These are phyloP conservation scores for Picea sitchensis DNA, from an alignment of 75 land plant genomes.

Conservation along the genomic window DNA sequence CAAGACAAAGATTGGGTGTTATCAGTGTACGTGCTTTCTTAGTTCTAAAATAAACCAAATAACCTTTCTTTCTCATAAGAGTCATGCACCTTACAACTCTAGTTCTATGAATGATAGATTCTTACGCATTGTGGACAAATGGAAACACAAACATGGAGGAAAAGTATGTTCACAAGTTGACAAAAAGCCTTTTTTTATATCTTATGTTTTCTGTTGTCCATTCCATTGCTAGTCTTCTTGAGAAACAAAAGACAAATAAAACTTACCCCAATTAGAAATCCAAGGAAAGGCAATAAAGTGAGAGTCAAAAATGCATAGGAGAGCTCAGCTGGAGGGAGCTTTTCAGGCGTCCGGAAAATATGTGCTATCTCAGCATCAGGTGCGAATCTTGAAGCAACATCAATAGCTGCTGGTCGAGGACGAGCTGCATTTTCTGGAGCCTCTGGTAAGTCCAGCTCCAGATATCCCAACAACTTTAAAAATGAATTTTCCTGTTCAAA, in stretches of 20 bases:
- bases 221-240: background rate
- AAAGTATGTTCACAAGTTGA: too few relatives aligned
- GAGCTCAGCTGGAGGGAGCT: slow-evolving; percentile 71
- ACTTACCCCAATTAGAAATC: slow-evolving; percentile 85
- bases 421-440: slow-evolving; percentile 80
- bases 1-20: background rate
- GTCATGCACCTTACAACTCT: background rate
- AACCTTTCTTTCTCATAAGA: too few relatives aligned
- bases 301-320: slow-evolving; percentile 71
- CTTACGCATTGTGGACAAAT: background rate
- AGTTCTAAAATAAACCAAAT: too few relatives aligned
- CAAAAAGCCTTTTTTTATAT: too few relatives aligned
- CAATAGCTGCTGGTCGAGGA: slow-evolving; percentile 53
- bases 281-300: slow-evolving; percentile 70
- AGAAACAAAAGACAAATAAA: background rate
- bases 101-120: background rate
- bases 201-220: too few relatives aligned
- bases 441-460: slow-evolving; percentile 89
- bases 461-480: slow-evolving; percentile 46
- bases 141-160: background rate
- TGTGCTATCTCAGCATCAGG: slow-evolving; percentile 90
- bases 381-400: slow-evolving; percentile 51
- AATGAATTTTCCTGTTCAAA: slow-evolving; percentile 82
- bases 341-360: slow-evolving; percentile 91
- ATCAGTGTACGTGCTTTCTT: too few relatives aligned